A percentile compares a stretch with the other conserved stretches of the same genome.
Evolutionary conservation across 495 filamentous ascomycete species (phyloP).

Genomic region (Pseudoneurospora amorphoporcata): DNA sequence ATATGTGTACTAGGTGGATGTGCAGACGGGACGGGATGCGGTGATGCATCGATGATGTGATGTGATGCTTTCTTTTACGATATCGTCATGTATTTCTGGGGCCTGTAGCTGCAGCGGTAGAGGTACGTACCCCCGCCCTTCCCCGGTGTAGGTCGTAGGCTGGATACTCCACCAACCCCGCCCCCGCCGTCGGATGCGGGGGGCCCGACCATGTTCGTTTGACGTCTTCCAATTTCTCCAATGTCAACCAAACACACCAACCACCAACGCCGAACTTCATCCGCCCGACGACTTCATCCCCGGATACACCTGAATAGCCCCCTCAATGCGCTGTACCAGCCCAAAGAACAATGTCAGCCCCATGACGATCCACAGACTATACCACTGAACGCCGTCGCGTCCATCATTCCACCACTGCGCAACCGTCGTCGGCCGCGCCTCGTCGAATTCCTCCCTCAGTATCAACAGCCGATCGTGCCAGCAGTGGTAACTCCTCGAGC

Average conservation of each 20-base stretch:
- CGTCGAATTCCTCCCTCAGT: conserved; percentile 43
- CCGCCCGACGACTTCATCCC: neutral
- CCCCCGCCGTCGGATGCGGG: neutral
- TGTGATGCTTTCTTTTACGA: neutral
- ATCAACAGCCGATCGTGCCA: conserved; percentile 44
- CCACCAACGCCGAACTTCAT: neutral
- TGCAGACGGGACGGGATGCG: neutral
- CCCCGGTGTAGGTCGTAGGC: neutral
- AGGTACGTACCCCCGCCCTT: neutral
- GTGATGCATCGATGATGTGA: neutral
- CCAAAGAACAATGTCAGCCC: conserved; percentile 41
- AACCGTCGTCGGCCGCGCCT: conserved; percentile 34
- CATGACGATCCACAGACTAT: conserved; percentile 45
- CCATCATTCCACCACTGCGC: conserved; percentile 43
- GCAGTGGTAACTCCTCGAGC: conserved; percentile 36
- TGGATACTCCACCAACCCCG: neutral
- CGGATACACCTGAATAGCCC: conserved; percentile 34
- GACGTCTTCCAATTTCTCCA: neutral
- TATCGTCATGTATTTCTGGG: neutral
- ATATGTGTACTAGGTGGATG: neutral
- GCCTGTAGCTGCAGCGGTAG: neutral
- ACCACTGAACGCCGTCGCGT: conserved; percentile 42
- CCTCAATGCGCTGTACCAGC: conserved; percentile 38
- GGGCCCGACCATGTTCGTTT: neutral
- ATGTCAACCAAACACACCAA: neutral